Conservation (phyloP, 202 grass and related monocot species). For the Panicum hallii region DNA sequence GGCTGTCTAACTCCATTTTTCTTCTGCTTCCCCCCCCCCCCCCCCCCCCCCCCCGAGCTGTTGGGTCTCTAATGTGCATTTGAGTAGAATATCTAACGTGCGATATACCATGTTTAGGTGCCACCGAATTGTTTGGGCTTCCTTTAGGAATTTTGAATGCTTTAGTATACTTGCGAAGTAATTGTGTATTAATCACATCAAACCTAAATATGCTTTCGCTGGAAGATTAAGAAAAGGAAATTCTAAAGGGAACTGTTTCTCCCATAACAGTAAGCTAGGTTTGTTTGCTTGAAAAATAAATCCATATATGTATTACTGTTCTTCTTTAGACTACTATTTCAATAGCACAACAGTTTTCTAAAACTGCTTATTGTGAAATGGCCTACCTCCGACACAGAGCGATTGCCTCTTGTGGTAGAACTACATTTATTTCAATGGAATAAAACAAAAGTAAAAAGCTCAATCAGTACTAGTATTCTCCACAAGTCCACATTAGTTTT, state of each 20-base stretch:
- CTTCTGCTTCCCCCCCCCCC: too few relatives aligned
- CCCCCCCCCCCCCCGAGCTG: too few relatives aligned
- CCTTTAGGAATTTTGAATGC: background rate
- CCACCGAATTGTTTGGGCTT: background rate
- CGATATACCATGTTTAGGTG: background rate
- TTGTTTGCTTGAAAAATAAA: conserved; percentile 36
- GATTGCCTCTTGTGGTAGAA: background rate
- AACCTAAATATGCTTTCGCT: background rate
- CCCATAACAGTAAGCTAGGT: background rate
- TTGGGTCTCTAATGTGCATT: too few relatives aligned
- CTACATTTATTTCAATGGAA: background rate
- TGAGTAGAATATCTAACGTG: too few relatives aligned
- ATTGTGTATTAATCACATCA: background rate
- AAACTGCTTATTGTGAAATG: background rate
- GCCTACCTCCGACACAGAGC: background rate
- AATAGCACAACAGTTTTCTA: background rate
- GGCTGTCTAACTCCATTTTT: too few relatives aligned
- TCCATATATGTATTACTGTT: background rate
- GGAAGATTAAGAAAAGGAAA: background rate
- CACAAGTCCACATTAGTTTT: background rate
- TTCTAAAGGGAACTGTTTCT: conserved; percentile 15
- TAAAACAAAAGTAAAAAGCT: background rate
- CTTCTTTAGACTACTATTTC: conserved; percentile 8
- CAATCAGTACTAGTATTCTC: background rate
- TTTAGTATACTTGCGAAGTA: background rate